phyloP scores from a whole-genome alignment of 345 rosid species.

The Pistacia atlantica region DNA sequence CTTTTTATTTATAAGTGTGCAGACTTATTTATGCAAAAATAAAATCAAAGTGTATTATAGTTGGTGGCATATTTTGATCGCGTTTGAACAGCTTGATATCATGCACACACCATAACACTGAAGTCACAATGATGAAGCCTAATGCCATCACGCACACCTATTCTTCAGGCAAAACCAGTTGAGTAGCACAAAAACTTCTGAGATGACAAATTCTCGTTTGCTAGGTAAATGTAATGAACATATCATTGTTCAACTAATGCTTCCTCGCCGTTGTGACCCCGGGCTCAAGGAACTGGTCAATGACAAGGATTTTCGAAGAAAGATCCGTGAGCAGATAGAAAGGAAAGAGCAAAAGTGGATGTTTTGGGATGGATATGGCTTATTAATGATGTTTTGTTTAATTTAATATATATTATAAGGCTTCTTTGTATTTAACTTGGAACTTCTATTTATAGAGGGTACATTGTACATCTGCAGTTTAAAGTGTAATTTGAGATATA shows the following conservation, averaged over 20 bases:
- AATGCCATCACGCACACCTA: background rate
- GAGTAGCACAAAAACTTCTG: constrained; percentile 4
- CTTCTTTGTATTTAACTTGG: background rate
- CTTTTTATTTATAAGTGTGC: too few relatives aligned
- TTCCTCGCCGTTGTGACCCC: background rate
- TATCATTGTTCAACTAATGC: background rate
- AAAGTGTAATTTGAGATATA: background rate
- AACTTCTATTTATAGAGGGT: background rate
- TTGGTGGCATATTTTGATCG: background rate
- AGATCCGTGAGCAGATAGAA: background rate
- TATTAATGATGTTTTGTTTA: background rate
- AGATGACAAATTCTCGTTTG: background rate
- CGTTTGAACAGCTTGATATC: constrained; percentile 26
- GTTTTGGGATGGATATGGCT: background rate
- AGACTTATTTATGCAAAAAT: too few relatives aligned
- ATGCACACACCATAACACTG: background rate
- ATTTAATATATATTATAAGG: background rate
- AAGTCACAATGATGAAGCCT: background rate
- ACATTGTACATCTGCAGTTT: background rate
- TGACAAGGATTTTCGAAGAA: background rate
- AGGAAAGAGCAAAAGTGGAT: background rate
- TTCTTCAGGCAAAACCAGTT: background rate
- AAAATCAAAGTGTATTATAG: background rate
- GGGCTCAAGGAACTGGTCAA: background rate
- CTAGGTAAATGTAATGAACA: background rate